These are phyloP conservation scores for Ceratobasidium sp. DNA, from an alignment of 1,284 basidiomycete genomes.

Conservation along the genomic window DNA sequence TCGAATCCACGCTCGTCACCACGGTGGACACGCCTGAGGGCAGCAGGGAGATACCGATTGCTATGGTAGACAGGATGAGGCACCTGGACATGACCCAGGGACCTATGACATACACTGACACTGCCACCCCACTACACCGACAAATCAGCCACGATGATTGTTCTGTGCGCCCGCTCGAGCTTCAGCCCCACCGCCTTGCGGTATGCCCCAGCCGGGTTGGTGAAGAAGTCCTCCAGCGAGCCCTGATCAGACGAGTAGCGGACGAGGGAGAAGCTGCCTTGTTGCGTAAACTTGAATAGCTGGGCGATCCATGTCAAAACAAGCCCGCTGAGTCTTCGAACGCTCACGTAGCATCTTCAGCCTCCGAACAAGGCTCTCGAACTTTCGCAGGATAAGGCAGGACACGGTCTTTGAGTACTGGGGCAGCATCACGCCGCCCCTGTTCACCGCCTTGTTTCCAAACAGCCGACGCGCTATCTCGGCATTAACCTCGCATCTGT, in stretches of 20 bases:
- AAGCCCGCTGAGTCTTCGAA: background rate
- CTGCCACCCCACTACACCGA: conserved; percentile 11
- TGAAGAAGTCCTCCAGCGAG: background rate
- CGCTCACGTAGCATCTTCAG: background rate
- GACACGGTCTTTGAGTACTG: background rate
- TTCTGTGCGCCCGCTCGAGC: background rate
- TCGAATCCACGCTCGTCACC: background rate
- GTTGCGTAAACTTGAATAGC: background rate
- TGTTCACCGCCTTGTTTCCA: background rate
- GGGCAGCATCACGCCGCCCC: background rate
- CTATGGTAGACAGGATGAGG: background rate
- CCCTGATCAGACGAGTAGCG: background rate
- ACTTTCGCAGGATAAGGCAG: background rate
- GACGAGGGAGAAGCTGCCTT: background rate
- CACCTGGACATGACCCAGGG: background rate
- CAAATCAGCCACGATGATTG: conserved; percentile 1
- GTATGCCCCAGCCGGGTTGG: background rate
- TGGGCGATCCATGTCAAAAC: background rate
- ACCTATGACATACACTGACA: background rate
- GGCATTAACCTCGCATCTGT: background rate
- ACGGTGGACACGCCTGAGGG: background rate
- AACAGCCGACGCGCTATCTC: background rate
- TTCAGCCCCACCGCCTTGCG: background rate
- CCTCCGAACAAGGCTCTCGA: background rate
- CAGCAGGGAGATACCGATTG: background rate